Conservation (phyloP, 306 rosid species). For the Vigna hirtella region DNA sequence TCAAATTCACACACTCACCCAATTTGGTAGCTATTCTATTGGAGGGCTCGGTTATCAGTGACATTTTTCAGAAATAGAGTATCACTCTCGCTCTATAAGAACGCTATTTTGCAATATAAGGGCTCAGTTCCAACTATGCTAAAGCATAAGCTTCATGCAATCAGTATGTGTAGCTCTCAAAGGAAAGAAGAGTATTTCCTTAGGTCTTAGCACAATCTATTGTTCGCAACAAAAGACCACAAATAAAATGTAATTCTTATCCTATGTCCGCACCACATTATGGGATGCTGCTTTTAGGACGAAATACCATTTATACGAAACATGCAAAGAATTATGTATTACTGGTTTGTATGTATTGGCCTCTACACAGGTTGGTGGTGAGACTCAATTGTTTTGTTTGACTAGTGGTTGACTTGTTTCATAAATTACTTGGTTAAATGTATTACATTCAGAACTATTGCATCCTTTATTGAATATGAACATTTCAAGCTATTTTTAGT, state of each 20-base stretch:
- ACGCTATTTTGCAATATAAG: not conserved
- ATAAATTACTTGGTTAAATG: not conserved
- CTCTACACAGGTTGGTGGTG: not conserved
- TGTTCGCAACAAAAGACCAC: not conserved
- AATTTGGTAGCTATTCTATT: not conserved
- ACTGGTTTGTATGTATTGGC: not conserved
- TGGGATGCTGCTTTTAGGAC: not conserved
- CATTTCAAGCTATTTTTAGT: not conserved
- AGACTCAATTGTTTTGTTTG: not conserved
- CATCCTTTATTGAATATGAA: not conserved
- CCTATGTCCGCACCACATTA: not conserved
- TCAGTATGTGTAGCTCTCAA: not conserved
- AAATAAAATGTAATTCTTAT: constrained; percentile 6
- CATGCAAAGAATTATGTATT: not conserved
- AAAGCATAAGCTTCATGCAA: not conserved
- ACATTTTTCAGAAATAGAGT: not conserved
- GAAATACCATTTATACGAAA: not conserved
- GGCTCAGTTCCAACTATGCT: not conserved
- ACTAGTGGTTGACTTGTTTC: not conserved
- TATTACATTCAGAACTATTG: not conserved
- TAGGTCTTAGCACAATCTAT: not conserved
- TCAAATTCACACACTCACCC: not conserved
- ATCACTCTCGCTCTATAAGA: not conserved
- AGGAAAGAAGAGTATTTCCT: not conserved
- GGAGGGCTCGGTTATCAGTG: not conserved